These are phyloP conservation scores for Paratinospora sagittata DNA, from an alignment of 164 flowering plant genomes.

Conservation along the genomic window DNA sequence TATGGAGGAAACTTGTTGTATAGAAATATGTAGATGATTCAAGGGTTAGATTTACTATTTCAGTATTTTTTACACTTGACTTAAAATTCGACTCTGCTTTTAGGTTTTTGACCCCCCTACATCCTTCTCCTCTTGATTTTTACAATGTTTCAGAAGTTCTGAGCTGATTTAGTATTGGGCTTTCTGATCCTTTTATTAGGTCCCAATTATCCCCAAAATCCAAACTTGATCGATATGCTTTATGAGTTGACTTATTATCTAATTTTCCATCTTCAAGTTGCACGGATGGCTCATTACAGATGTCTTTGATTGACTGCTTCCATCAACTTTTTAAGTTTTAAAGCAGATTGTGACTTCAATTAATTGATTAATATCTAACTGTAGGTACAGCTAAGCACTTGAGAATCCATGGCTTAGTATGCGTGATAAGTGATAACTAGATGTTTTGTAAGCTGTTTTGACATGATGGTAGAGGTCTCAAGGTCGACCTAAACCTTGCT, in stretches of 20 bases:
- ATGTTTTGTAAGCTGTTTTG: not conserved
- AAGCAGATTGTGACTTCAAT: not conserved
- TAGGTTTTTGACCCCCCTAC: too few species aligned
- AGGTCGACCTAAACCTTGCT: not conserved
- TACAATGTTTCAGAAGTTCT: too few species aligned
- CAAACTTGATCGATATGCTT: not conserved
- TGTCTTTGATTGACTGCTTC: not conserved
- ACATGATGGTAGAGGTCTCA: not conserved
- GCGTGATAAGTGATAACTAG: not conserved
- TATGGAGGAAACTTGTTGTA: not conserved
- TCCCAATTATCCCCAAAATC: not conserved
- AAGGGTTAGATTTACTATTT: not conserved
- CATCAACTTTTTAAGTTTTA: not conserved
- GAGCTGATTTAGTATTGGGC: too few species aligned
- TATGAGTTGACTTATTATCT: too few species aligned
- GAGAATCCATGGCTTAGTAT: not conserved
- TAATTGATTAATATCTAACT: too few species aligned
- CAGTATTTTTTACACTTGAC: too few species aligned
- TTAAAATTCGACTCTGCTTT: too few species aligned
- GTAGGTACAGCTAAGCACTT: not conserved
- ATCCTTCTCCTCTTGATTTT: too few species aligned
- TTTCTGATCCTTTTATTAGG: not conserved
- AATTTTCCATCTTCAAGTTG: not conserved
- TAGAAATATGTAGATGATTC: not conserved
- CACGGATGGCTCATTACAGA: not conserved